phyloP scores from a whole-genome alignment of 2,329 filamentous ascomycete genomes.

The Scytalidium lignicola region DNA sequence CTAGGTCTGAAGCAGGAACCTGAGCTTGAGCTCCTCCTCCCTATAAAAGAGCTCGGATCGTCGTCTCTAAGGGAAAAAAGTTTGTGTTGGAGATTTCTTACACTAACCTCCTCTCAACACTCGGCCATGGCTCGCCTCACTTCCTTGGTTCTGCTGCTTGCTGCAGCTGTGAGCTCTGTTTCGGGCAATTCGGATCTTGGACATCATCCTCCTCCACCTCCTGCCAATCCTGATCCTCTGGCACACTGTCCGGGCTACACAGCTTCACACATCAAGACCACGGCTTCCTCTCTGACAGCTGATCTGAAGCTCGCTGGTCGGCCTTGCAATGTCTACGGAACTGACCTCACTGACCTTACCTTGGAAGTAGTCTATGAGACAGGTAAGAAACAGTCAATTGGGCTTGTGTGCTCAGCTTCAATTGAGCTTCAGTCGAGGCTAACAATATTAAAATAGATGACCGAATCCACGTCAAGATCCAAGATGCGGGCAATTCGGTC shows the following conservation, averaged over 20 bases:
- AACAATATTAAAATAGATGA: too few relatives aligned
- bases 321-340: constrained; percentile 56
- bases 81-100: too few relatives aligned
- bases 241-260: constrained; percentile 45
- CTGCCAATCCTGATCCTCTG: constrained; percentile 12
- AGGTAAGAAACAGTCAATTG: constrained; percentile 31
- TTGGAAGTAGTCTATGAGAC: constrained; percentile 58
- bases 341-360: constrained; percentile 50
- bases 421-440: too few relatives aligned
- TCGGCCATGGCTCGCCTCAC: not conserved
- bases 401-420: not conserved
- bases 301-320: constrained; percentile 52
- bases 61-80: too few relatives aligned
- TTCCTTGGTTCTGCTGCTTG: not conserved
- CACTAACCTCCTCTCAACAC: not conserved
- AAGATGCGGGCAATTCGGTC: constrained; percentile 51
- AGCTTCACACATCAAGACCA: constrained; percentile 42
- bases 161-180: not conserved
- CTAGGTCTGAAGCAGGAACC: too few relatives aligned
- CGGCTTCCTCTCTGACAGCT: constrained; percentile 44
- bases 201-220: constrained; percentile 1
- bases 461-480: constrained; percentile 60
- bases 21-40: not conserved
- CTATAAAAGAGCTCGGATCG: too few relatives aligned
- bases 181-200: constrained; percentile 3